Evolutionary conservation across 305 asterid species (phyloP).

Genomic region (Coffea humblotiana): DNA sequence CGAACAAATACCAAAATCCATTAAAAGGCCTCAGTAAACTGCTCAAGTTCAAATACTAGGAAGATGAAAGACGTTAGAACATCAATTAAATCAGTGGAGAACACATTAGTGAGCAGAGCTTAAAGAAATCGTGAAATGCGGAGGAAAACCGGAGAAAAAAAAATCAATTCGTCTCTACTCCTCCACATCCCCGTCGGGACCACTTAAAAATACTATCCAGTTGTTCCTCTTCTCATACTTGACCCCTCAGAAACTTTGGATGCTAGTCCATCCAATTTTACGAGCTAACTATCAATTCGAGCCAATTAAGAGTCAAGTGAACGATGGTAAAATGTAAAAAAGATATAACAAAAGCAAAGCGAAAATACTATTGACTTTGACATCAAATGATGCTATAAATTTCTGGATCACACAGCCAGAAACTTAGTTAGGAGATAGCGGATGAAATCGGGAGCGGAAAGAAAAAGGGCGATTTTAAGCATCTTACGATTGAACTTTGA

Average conservation of each 20-base stretch:
- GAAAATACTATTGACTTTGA: background rate
- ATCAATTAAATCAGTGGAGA: background rate
- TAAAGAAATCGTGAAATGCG: background rate
- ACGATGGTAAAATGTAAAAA: background rate
- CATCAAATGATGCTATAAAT: background rate
- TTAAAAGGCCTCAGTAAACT: background rate
- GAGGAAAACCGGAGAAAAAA: too few species aligned
- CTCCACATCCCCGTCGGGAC: background rate
- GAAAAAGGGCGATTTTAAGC: background rate
- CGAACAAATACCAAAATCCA: background rate
- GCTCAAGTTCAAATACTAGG: background rate
- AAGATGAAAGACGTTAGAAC: background rate
- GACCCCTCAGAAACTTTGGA: background rate
- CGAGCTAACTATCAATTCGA: background rate
- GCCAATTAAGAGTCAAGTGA: background rate
- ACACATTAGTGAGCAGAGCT: background rate
- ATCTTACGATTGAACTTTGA: background rate
- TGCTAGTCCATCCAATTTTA: background rate
- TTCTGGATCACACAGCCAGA: background rate
- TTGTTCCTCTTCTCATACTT: background rate
- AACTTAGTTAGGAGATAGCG: background rate
- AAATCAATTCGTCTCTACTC: too few species aligned
- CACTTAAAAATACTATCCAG: background rate
- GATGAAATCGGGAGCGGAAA: background rate
- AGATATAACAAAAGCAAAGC: background rate